Evolutionary conservation across 2,329 filamentous ascomycete genomes (phyloP).

Genomic region (Scedosporium dehoogii): DNA sequence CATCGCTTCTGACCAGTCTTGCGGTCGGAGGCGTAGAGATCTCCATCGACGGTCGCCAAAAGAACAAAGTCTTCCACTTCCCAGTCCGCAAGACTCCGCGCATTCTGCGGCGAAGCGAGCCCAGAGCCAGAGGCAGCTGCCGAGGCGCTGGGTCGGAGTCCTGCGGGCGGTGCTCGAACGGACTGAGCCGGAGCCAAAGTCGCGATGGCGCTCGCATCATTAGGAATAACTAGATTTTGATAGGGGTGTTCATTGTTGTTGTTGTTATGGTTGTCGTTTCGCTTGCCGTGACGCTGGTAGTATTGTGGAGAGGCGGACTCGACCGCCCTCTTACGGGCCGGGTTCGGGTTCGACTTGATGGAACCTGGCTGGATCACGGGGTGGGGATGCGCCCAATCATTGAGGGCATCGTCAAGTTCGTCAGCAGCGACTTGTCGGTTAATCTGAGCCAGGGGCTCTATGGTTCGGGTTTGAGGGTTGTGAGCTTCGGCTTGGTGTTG

Average conservation of each 20-base stretch:
- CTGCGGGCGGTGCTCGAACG: constrained; percentile 88
- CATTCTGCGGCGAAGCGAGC: constrained; percentile 75
- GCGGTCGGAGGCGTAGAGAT: constrained; percentile 83
- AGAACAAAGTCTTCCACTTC: constrained; percentile 99
- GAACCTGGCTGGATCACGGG: constrained; percentile 14
- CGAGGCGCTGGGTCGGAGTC: constrained; percentile 36
- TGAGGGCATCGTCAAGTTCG: constrained; percentile 12
- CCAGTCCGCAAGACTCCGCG: constrained; percentile 98
- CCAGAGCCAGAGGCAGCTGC: constrained; percentile 43
- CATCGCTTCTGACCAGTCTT: constrained; percentile 76
- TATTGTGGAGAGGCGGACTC: constrained; percentile 5
- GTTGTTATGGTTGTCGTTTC: constrained; percentile 19
- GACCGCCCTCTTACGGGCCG: constrained; percentile 10
- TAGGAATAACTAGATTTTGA: constrained; percentile 27
- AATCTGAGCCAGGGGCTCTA: constrained; percentile 3
- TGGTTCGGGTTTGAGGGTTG: neutral
- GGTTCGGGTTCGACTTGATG: constrained; percentile 15
- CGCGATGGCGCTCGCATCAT: constrained; percentile 90
- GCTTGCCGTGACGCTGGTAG: constrained; percentile 5
- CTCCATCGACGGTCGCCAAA: constrained; percentile 98
- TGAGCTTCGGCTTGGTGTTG: constrained; percentile 7
- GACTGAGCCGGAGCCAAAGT: constrained; percentile 93
- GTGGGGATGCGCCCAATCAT: constrained; percentile 17
- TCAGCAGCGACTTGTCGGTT: constrained; percentile 6
- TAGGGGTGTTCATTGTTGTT: constrained; percentile 21